Conservation (phyloP, 306 rosid species). For the Dalbergia cochinchinensis region DNA sequence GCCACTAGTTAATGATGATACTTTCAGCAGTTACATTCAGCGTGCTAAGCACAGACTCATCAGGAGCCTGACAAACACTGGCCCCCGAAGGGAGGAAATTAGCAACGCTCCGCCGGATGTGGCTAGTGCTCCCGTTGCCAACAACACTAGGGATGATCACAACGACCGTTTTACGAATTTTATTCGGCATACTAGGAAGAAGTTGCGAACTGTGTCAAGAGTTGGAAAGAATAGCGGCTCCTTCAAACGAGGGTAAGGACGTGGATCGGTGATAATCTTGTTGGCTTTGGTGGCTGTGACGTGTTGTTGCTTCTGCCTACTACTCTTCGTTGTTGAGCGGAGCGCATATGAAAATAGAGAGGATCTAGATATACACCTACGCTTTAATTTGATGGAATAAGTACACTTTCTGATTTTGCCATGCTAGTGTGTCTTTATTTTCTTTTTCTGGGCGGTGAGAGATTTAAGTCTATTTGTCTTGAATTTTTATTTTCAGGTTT, state of each 20-base stretch:
- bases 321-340: too few species aligned
- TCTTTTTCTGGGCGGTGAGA: too few species aligned
- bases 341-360: too few species aligned
- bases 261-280: background rate
- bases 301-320: too few species aligned
- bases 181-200: slow-evolving; percentile 49
- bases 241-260: slow-evolving; percentile 40
- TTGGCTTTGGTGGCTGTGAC: too few species aligned
- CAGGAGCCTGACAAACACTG: slow-evolving; percentile 33
- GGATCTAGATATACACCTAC: too few species aligned
- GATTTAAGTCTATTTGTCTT: too few species aligned
- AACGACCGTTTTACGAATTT: slow-evolving; percentile 54
- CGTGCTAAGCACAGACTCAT: slow-evolving; percentile 28
- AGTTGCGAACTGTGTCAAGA: slow-evolving; percentile 46
- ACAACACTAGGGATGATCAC: background rate
- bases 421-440: too few species aligned
- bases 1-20: slow-evolving; percentile 23
- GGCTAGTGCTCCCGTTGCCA: slow-evolving; percentile 21
- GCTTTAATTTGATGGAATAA: too few species aligned
- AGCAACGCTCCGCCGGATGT: background rate
- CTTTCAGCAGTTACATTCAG: slow-evolving; percentile 49
- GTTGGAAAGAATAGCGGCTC: slow-evolving; percentile 40
- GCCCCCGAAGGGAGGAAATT: background rate
- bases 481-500: too few species aligned
- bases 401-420: too few species aligned